Conservation (phyloP, 441 rosid species). For the Biscutella laevigata region DNA sequence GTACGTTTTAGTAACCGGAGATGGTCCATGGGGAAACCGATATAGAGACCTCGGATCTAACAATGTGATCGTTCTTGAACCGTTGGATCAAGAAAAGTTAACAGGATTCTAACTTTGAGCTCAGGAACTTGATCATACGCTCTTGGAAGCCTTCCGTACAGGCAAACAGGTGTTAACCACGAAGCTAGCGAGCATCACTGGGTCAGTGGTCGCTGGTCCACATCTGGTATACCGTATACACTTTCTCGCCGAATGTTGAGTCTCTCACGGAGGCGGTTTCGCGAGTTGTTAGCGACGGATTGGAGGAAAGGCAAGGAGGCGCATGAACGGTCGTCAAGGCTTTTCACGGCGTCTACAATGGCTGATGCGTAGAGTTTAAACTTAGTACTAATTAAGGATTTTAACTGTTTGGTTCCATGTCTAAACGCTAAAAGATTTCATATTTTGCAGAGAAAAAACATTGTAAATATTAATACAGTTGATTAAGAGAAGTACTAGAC, state of each 20-base stretch:
- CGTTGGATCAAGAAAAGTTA: conserved; percentile 56
- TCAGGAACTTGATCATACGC: conserved; percentile 77
- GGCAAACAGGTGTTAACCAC: conserved; percentile 79
- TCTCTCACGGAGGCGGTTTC: conserved; percentile 48
- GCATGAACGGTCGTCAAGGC: conserved; percentile 45
- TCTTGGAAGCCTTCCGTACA: conserved; percentile 70
- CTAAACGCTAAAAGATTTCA: conserved; percentile 3
- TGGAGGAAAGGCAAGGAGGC: conserved; percentile 62
- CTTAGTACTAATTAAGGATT: neutral
- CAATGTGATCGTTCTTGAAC: conserved; percentile 55
- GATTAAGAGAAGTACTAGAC: conserved; percentile 9
- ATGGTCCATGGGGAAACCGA: conserved; percentile 82
- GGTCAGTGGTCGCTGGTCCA: conserved; percentile 47
- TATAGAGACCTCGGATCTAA: conserved; percentile 53
- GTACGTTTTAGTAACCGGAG: conserved; percentile 73
- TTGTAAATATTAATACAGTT: conserved; percentile 14
- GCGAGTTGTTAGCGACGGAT: conserved; percentile 45
- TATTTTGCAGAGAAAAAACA: neutral
- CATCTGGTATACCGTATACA: conserved; percentile 63
- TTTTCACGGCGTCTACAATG: conserved; percentile 86
- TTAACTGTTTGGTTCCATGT: neutral
- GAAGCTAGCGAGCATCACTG: conserved; percentile 72
- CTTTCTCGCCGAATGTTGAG: conserved; percentile 58
- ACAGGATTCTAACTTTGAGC: conserved; percentile 75
- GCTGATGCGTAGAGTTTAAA: no score